phyloP scores from a whole-genome alignment of 2,329 filamentous ascomycete species.

The Fusarium newnesense region DNA sequence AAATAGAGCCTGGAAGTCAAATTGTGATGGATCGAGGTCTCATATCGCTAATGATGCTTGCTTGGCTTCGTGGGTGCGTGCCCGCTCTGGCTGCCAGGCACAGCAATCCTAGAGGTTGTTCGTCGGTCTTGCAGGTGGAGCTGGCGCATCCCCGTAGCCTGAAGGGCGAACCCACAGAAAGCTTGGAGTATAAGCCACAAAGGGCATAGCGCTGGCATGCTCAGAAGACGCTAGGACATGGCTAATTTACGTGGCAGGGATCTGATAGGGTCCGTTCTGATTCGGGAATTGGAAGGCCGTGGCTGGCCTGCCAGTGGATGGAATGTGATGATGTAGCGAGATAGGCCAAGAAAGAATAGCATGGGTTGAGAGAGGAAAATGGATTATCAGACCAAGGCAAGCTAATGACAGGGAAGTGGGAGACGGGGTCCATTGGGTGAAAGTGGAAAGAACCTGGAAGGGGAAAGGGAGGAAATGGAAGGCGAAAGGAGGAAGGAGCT shows the following conservation, averaged over 20 bases:
- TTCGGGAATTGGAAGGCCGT: conserved; percentile 30
- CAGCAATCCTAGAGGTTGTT: conserved; percentile 30
- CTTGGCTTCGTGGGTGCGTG: conserved; percentile 33
- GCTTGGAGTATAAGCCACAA: conserved; percentile 20
- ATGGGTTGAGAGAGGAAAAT: conserved; percentile 15
- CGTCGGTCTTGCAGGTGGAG: conserved; percentile 19
- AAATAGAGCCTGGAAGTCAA: conserved; percentile 8
- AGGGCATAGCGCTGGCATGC: conserved; percentile 29
- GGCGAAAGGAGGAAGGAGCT: conserved; percentile 13
- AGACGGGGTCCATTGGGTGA: conserved; percentile 2
- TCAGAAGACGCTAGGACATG: conserved; percentile 10
- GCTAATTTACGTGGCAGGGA: conserved; percentile 35
- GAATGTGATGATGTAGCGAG: conserved; percentile 41
- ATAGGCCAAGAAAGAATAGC: conserved; percentile 26
- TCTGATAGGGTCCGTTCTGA: conserved; percentile 27
- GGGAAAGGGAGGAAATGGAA: conserved; percentile 4
- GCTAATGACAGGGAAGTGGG: conserved; percentile 14
- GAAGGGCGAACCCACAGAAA: conserved; percentile 8
- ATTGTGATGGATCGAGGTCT: conserved; percentile 35
- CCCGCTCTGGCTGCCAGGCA: conserved; percentile 36
- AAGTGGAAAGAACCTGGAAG: conserved; percentile 15
- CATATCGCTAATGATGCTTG: conserved; percentile 24
- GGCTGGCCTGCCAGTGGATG: conserved; percentile 33
- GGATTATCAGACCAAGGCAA: conserved; percentile 2
- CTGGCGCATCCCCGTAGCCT: conserved; percentile 10